Conservation (phyloP, 331 rosid genomes). For the Cydonia oblonga region DNA sequence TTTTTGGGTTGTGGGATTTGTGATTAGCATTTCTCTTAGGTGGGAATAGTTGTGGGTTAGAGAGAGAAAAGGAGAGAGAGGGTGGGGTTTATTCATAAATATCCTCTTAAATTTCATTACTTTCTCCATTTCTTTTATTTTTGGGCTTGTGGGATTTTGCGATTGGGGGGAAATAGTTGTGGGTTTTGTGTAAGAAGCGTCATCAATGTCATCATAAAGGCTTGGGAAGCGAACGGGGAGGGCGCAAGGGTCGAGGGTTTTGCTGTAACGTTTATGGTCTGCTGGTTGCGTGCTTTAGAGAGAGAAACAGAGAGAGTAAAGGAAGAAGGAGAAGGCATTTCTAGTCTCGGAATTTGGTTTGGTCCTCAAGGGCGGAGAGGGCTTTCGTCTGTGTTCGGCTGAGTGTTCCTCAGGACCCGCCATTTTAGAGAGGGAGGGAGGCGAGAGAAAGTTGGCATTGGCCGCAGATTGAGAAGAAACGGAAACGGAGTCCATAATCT, state of each 20-base stretch:
- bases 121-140: neutral
- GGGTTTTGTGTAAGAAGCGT: conserved; percentile 17
- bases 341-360: conserved; percentile 10
- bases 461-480: conserved; percentile 7
- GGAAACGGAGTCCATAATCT: neutral
- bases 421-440: neutral
- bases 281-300: conserved; percentile 5
- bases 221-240: conserved; percentile 19
- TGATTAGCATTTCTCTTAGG: neutral
- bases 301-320: neutral
- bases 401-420: neutral
- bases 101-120: neutral
- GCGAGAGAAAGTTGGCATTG: conserved; percentile 9
- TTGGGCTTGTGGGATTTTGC: neutral
- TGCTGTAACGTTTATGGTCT: conserved; percentile 15
- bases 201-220: conserved; percentile 46
- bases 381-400: neutral
- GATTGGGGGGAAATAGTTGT: neutral
- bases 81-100: neutral
- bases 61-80: neutral
- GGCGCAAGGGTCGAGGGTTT: conserved; percentile 23
- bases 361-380: conserved; percentile 1
- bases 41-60: neutral
- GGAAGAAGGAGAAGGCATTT: conserved; percentile 9
- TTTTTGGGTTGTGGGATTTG: neutral